Evolutionary conservation across 2,329 filamentous ascomycete species (phyloP), one percentile per base, ranked within the genome.

Genomic region (Lasiodiplodia sp.): DNA sequence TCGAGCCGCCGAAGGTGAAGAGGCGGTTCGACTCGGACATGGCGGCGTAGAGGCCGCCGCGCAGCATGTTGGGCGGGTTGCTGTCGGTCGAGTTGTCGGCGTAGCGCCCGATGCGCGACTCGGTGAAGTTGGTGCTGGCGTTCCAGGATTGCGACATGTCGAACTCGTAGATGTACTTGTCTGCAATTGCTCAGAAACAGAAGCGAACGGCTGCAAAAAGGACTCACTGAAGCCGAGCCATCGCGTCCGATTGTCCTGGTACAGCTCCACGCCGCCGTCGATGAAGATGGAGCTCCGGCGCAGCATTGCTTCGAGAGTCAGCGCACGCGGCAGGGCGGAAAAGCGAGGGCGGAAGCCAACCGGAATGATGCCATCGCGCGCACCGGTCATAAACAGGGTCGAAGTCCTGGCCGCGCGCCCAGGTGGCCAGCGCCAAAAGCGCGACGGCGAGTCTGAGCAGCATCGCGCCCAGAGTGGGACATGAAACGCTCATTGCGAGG

Each of bases 1-100:
- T 74, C 4, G 77, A 77, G 18, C 78, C 78, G 10, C 77, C 78
- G 66, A 75, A 79, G 12, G 76, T 74, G 52, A 76, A 78, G 21
- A 79, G 70, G n/a, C 72, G 73, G 14, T 68, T 53, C 23, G 75
- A 72, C 12, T 69, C 68, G 3, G 71, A 34, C 11, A 70, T 34
- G 25, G 76, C 77, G 8, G 73, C 70, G 57, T 71, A 79, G 25
- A 80, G 62, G 7, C 75, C 74, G 7, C 77, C 78, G 12, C 74
- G 72, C 28, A 76, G 53, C 16, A 76, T 67, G 16, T 74, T 49
- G 4, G 76, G 76, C 1, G 75, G 74, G n/a, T 64, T 49, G 16
- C 18, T 16, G n/a, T 21, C 21, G 8, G 71, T 73, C 2, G 57
- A 56, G 2, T 71, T 69, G 49, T 73, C 73, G 10, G 70, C 64